phyloP scores from a whole-genome alignment of 352 stramenopile genomes.

The Pythium volutum region DNA sequence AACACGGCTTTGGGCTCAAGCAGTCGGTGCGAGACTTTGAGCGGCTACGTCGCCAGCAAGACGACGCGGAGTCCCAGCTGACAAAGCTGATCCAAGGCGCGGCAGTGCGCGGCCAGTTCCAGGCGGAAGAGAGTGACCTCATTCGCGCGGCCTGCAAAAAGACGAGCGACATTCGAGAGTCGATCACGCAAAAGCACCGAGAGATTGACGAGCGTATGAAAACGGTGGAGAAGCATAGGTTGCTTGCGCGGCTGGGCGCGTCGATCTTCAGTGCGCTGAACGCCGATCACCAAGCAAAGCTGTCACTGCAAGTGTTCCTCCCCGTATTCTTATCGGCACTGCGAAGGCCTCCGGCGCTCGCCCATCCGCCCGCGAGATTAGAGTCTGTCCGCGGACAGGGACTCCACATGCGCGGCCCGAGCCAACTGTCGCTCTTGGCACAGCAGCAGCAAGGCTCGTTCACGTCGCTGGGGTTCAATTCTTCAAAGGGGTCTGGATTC shows the following conservation, averaged over 20 bases:
- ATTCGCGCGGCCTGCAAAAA: constrained; percentile 29
- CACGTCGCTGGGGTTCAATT: background rate
- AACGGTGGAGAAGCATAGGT: constrained; percentile 17
- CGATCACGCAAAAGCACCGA: constrained; percentile 4
- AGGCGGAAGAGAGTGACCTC: constrained; percentile 34
- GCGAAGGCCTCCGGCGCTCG: background rate
- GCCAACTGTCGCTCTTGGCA: background rate
- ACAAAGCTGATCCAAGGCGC: constrained; percentile 42
- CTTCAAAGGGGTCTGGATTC: constrained; percentile 8
- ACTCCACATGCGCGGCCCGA: background rate
- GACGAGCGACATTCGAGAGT: constrained; percentile 29
- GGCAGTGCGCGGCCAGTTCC: constrained; percentile 41
- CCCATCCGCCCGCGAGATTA: background rate
- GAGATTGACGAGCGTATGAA: constrained; percentile 21
- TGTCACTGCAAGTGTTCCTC: constrained; percentile 19
- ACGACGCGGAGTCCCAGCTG: constrained; percentile 27
- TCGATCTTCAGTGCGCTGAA: constrained; percentile 52
- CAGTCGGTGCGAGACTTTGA: constrained; percentile 31
- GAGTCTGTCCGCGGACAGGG: background rate
- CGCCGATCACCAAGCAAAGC: background rate
- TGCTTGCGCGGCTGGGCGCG: constrained; percentile 30
- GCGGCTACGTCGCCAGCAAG: constrained; percentile 15
- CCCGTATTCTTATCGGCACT: constrained; percentile 31
- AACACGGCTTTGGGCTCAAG: constrained; percentile 30
- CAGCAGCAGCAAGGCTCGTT: constrained; percentile 10